Evolutionary conservation across 805 yeast species (phyloP), one percentile per base, ranked within the genome.

Genomic region (Candida succiphila): DNA sequence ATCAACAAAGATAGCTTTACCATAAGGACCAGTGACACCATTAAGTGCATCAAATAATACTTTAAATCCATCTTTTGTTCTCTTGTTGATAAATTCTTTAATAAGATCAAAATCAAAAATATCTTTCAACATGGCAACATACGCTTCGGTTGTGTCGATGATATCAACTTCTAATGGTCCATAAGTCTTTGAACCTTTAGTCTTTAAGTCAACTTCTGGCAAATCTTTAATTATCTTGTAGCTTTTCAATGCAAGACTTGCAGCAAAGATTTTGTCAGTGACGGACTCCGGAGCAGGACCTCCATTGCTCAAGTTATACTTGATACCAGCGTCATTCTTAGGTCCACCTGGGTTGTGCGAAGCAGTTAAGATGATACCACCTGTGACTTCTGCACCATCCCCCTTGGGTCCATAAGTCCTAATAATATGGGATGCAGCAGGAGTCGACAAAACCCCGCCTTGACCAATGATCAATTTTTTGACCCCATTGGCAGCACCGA

Each of bases 291-390:
- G 98, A 9, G 97, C 97, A 27, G 98, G 98, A 3, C 96, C 98
- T 45, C 98, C 98, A 53, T 89, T 89, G 42, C 83, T 73, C 56
- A 92, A 66, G 59, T 89, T 92, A 65, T 92, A 92, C 64, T 89
- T 89, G 66, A 89, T 89, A 35, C 98, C 98, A 54, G 87, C 69
- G 55, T 89, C 98, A 43, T 83, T 78, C 19, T 69, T 61, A 37
- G 95, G 95, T 7, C 97, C 96, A 55, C 98, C 98, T 14, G 98
- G 98, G 60, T 89, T 89, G 60, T 89, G 98, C 17, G 94, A 81
- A 2, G 97, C 97, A 7, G 98, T 89, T 51, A 89, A 67, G 44
- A 92, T 85, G 60, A 89, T 89, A 41, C 97, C 97, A 40, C 97
- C 98, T 10, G 96, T 86, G 37, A 79, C 75, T 29, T 45, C 52